Percentiles rank a stretch among this genome's conserved stretches.
phyloP scores from a whole-genome alignment of 2,329 filamentous ascomycete species.

The Cercospora berteroae region DNA sequence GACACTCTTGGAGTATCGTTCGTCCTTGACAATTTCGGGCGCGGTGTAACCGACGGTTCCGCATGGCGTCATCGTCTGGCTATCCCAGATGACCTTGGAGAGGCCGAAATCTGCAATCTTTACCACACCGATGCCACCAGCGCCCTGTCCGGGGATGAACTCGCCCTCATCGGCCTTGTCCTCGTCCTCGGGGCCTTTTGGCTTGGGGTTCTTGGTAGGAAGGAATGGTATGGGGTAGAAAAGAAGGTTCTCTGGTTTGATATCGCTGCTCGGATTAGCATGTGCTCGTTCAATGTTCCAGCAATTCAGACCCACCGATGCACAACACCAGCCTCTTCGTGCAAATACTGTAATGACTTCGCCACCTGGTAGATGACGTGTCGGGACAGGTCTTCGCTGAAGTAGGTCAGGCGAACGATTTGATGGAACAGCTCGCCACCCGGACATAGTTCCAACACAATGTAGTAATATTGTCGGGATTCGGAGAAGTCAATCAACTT shows the following conservation, averaged over 20 bases:
- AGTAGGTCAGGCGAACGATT: slow-evolving; percentile 96
- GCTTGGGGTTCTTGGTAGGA: slow-evolving; percentile 76
- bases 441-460: slow-evolving; percentile 89
- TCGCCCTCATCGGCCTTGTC: slow-evolving; percentile 97
- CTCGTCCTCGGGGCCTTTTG: slow-evolving; percentile 82
- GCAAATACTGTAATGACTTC: slow-evolving; percentile 88
- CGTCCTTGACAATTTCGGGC: slow-evolving; percentile 97
- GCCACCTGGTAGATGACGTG: slow-evolving; percentile 95
- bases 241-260: slow-evolving; percentile 96
- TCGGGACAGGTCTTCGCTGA: slow-evolving; percentile 90
- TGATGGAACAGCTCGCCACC: slow-evolving; percentile 98
- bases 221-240: slow-evolving; percentile 84
- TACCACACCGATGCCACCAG: slow-evolving; percentile 88
- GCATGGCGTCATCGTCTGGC: slow-evolving; percentile 97
- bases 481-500: slow-evolving; percentile 92
- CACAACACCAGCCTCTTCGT: slow-evolving; percentile 92
- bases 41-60: slow-evolving; percentile 97
- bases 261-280: slow-evolving; percentile 66
- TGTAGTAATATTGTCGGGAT: slow-evolving; percentile 94
- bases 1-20: slow-evolving; percentile 96
- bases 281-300: background rate
- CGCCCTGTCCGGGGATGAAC: slow-evolving; percentile 75
- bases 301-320: slow-evolving; percentile 69
- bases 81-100: slow-evolving; percentile 98
- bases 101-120: slow-evolving; percentile 98